Evolutionary conservation across 805 yeast species (phyloP), one percentile per base, ranked within the genome.

Genomic region (Candida morakotiae): DNA sequence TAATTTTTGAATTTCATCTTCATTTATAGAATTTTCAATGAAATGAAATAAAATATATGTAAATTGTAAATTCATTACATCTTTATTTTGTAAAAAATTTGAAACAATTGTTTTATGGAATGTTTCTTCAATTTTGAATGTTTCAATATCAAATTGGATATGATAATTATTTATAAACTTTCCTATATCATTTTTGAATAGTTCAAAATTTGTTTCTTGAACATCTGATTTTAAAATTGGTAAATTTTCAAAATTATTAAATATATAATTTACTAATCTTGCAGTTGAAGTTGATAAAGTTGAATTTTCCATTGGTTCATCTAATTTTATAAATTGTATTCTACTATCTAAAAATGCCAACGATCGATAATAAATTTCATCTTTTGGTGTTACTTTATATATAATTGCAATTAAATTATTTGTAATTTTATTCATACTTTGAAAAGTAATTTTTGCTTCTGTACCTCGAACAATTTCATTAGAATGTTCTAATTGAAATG

Each of bases 361-460:
- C 26, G 53, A 56, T 11, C 49, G 46, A 39, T 62, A 61, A 37
- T 51, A 52, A 7, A 61, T 37, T 8, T 48, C 51, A 35, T 55
- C 50, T 22, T 51, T 56, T 6, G 67, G 63, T 4, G 45, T 39
- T 4, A 54, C 38, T 32, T 55, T 54, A 38, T 54, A 58, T 3
- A 50, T 47, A 2, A 62, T 28, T 5, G 56, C 40, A 10, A 55
- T 16, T 4, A 59, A 32, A 4, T 57, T 58, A 31, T 44, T 46
- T 8, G 35, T 28, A 15, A 43, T 40, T 15, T 49, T 30, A 9
- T 46, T 47, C 14, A 46, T 46, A 2, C 60, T 64, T 27, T 51
- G 56, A 25, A 50, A 53, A 8, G 56, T 42, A 18, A 61, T 50
- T 18, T 47, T 45, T 1, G 66, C 67, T 24, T 56, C 67, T 5